Conservation (phyloP, 441 rosid genomes). For the Arabidopsis hybrid region DNA sequence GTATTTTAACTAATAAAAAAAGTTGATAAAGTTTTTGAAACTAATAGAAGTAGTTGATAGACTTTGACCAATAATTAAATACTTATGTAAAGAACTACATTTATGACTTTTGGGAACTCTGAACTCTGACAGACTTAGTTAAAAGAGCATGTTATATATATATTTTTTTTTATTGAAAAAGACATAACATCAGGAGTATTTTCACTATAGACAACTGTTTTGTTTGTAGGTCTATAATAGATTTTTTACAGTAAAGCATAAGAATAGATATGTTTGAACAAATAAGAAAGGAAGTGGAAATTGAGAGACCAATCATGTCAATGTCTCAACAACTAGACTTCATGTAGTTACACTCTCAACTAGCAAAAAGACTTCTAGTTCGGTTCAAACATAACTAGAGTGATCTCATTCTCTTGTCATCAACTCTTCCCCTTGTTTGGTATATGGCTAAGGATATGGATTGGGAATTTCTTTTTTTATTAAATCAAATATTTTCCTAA, state of each 20-base stretch:
- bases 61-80: not conserved
- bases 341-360: slow-evolving; percentile 26
- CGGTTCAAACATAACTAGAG: slow-evolving; percentile 32
- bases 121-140: too few relatives aligned
- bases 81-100: not conserved
- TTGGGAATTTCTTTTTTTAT: not conserved
- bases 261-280: not conserved
- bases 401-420: slow-evolving; percentile 7
- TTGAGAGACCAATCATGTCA: slow-evolving; percentile 35
- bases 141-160: slow-evolving; percentile 1
- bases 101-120: not conserved
- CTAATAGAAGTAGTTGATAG: not conserved
- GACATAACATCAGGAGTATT: slow-evolving; percentile 17
- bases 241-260: not conserved
- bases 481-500: too few relatives aligned
- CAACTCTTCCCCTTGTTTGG: slow-evolving; percentile 25
- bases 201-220: not conserved
- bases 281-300: not conserved
- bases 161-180: not conserved
- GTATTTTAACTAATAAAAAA: not conserved
- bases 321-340: slow-evolving; percentile 24
- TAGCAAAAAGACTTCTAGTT: slow-evolving; percentile 35
- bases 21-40: not conserved
- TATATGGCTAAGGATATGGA: slow-evolving; percentile 2
- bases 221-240: not conserved